These are phyloP conservation scores for Rhynchosporium agropyri DNA, from an alignment of 2,329 filamentous ascomycete species.

Conservation along the genomic window DNA sequence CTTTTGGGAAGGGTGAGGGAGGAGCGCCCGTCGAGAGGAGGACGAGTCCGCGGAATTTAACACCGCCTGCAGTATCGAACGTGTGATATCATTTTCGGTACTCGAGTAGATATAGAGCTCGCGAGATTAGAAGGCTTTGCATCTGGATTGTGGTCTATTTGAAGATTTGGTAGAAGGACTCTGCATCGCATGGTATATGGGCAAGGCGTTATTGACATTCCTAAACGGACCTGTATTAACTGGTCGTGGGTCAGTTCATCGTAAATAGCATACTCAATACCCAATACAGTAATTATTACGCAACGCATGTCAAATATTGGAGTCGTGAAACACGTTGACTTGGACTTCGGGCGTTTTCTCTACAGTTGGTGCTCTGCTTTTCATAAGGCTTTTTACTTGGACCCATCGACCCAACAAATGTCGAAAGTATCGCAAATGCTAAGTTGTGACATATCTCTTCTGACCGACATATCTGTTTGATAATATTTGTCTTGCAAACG, in stretches of 20 bases:
- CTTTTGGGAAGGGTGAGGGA: slow-evolving; percentile 46
- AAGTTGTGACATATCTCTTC: no score
- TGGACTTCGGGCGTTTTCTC: no score
- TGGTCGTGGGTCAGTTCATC: slow-evolving; percentile 16
- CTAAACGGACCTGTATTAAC: background rate
- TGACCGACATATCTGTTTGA: no score
- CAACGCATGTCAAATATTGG: background rate
- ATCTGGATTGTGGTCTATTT: slow-evolving; percentile 19
- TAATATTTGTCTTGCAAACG: slow-evolving; percentile 13
- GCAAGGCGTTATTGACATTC: slow-evolving; percentile 21
- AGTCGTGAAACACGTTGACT: no score
- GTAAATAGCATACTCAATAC: slow-evolving; percentile 16
- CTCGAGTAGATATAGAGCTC: background rate
- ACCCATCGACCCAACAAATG: no score
- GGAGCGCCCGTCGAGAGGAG: slow-evolving; percentile 33
- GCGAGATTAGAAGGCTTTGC: background rate
- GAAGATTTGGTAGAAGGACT: slow-evolving; percentile 10
- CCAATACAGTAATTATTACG: background rate
- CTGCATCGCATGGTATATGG: slow-evolving; percentile 30
- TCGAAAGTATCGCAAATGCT: no score
- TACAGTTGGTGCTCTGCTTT: no score
- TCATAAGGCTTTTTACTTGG: no score
- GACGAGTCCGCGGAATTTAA: slow-evolving; percentile 39
- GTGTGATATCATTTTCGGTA: background rate
- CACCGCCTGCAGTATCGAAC: background rate